Conservation (phyloP, 345 rosid species). For the Camelina sativa region DNA sequence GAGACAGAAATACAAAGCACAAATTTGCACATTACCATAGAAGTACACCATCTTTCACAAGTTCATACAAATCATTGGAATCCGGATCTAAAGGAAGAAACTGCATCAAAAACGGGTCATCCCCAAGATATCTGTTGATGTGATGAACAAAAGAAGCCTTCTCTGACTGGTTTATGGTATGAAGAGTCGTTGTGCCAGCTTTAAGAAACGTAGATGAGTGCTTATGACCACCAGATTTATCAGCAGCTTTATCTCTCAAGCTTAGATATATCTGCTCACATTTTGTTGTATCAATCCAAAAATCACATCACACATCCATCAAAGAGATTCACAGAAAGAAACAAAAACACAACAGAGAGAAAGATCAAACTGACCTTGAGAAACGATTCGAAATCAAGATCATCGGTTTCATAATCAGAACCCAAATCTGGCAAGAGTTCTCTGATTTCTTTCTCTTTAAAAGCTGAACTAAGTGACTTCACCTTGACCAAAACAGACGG, state of each 20-base stretch:
- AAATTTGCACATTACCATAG: conserved; percentile 59
- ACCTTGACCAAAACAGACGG: conserved; percentile 69
- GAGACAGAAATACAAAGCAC: conserved; percentile 11
- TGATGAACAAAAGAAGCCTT: conserved; percentile 87
- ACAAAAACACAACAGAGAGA: background rate
- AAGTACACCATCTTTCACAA: conserved; percentile 93
- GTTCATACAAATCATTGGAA: conserved; percentile 73
- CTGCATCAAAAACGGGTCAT: conserved; percentile 84
- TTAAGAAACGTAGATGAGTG: conserved; percentile 73
- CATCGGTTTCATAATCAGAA: conserved; percentile 43
- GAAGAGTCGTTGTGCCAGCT: conserved; percentile 73
- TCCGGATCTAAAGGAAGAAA: conserved; percentile 91
- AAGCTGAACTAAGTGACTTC: conserved; percentile 65
- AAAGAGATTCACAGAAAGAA: conserved; percentile 17
- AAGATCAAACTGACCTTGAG: conserved; percentile 58
- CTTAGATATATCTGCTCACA: conserved; percentile 62
- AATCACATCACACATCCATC: conserved; percentile 17
- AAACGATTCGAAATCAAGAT: conserved; percentile 84
- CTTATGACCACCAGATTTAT: conserved; percentile 66
- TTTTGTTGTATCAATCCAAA: conserved; percentile 31
- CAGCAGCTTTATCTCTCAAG: conserved; percentile 68
- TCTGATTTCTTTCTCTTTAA: conserved; percentile 74
- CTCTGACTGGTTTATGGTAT: conserved; percentile 77
- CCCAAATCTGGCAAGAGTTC: conserved; percentile 52
- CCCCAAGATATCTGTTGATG: conserved; percentile 84